Evolutionary conservation across 176 grass and related monocot genomes (phyloP).

Genomic region (Carex littledalei): DNA sequence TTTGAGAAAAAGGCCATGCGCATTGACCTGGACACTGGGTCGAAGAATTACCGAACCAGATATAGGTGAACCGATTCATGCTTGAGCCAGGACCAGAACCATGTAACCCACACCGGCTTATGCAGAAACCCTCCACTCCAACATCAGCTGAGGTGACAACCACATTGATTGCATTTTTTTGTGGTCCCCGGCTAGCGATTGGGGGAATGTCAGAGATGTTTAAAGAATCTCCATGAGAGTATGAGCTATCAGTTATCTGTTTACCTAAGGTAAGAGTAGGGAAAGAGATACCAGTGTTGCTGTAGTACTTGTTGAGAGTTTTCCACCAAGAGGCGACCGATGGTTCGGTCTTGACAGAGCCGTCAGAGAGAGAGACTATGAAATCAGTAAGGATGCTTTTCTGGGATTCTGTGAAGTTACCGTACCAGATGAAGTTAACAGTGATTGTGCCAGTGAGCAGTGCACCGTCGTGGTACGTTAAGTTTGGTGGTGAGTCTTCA

Average conservation of each 20-base stretch:
- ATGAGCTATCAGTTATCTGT: slow-evolving; percentile 11
- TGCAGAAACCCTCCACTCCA: slow-evolving; percentile 32
- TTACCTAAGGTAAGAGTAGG: slow-evolving; percentile 13
- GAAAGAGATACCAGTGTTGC: neutral
- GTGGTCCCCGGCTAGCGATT: slow-evolving; percentile 7
- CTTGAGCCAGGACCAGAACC: neutral
- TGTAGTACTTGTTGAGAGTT: slow-evolving; percentile 24
- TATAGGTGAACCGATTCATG: slow-evolving; percentile 21
- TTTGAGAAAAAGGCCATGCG: slow-evolving; percentile 65
- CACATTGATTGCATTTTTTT: slow-evolving; percentile 11
- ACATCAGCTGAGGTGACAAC: slow-evolving; percentile 29
- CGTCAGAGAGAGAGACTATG: neutral
- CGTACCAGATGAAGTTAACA: slow-evolving; percentile 28
- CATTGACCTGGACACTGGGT: slow-evolving; percentile 41
- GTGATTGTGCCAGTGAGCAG: slow-evolving; percentile 8
- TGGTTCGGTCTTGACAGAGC: neutral
- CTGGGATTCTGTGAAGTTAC: neutral
- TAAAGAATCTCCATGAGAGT: slow-evolving; percentile 30
- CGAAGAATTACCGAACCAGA: slow-evolving; percentile 36
- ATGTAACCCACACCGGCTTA: slow-evolving; percentile 33
- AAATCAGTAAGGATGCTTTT: slow-evolving; percentile 22
- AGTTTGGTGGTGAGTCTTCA: neutral
- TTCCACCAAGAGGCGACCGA: slow-evolving; percentile 33
- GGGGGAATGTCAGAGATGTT: slow-evolving; percentile 10
- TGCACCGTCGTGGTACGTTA: slow-evolving; percentile 5